Evolutionary conservation across 306 rosid genomes (phyloP).

Genomic region (Sicyos edulis): DNA sequence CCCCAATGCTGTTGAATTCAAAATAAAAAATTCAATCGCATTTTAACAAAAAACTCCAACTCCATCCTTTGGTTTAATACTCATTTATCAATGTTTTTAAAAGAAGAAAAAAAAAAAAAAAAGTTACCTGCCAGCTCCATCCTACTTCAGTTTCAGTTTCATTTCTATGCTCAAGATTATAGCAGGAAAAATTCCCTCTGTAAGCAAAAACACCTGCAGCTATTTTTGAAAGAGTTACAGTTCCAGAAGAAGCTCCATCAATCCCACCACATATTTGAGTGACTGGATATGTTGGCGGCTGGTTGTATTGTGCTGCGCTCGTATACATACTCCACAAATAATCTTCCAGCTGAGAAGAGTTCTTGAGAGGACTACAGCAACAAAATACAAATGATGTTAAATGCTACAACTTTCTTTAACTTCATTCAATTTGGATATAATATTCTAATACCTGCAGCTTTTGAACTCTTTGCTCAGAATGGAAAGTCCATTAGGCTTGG

Average conservation of each 20-base stretch:
- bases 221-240: slow-evolving; percentile 36
- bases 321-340: slow-evolving; percentile 23
- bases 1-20: no score
- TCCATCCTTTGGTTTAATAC: background rate
- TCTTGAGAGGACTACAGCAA: slow-evolving; percentile 35
- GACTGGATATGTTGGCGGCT: slow-evolving; percentile 56
- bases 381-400: background rate
- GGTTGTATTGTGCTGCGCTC: slow-evolving; percentile 52
- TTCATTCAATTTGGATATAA: background rate
- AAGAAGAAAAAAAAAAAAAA: background rate
- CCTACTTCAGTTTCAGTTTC: slow-evolving; percentile 36
- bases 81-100: background rate
- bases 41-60: no score
- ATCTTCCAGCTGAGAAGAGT: slow-evolving; percentile 31
- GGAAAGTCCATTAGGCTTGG: slow-evolving; percentile 42
- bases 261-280: slow-evolving; percentile 48
- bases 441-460: slow-evolving; percentile 32
- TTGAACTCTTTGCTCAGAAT: slow-evolving; percentile 46
- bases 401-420: background rate
- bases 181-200: slow-evolving; percentile 39
- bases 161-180: slow-evolving; percentile 26
- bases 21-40: no score
- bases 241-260: slow-evolving; percentile 32
- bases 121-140: slow-evolving; percentile 84
- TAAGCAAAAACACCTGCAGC: slow-evolving; percentile 51